Base-by-base conservation (phyloP, 2,329 filamentous ascomycete genomes). In the Verticillium alfalfae region DNA sequence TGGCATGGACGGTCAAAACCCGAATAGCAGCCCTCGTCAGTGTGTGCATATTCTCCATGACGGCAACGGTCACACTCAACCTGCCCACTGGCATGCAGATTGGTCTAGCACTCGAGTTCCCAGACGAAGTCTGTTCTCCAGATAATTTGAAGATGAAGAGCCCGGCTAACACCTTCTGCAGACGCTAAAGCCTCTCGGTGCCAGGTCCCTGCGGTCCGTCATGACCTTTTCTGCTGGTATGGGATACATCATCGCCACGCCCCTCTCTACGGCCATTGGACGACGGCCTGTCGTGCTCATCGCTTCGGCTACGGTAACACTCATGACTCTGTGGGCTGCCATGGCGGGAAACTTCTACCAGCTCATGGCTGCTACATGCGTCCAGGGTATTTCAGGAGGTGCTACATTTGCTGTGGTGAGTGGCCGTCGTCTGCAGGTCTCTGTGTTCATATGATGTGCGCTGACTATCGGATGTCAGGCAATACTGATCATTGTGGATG, bases 401-500 rank as follows among this genome's bases (percentile, higher is more conserved):
- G 67, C 75, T 9, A 67, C 67, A 10, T 41, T 76, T 1, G 71
- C 70, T 26, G 69, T 71, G 34, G 65, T 73, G 68, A 45, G 68
- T 65, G n/a, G 15, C 15, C 18, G 13, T 26, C 45, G 13, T 52
- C 18, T 2, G 10, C 1, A 4, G 45, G 2, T 26, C 45, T 12
- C 15, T 18, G 45, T 3, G 9, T 7, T 22, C 2, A 22, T 9
- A 12, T 52, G 10, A 12, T 2, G 5, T 52, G 18, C 10, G 18
- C 45, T 52, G 8, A 52, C 22, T 18, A 10, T 10, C 18, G 3
- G 45, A 5, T 10, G 2, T 52, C n/a, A 52, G 45, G 45, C n/a
- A 26, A 66, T 76, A 3, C 65, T 77, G 1, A 72, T 73, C 58
- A 60, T 77, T 13, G 73, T 78, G 38, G 75, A 77, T 59, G 61